These are phyloP conservation scores for Artemisia annua DNA, from an alignment of 129 eudicot genomes.

Conservation along the genomic window DNA sequence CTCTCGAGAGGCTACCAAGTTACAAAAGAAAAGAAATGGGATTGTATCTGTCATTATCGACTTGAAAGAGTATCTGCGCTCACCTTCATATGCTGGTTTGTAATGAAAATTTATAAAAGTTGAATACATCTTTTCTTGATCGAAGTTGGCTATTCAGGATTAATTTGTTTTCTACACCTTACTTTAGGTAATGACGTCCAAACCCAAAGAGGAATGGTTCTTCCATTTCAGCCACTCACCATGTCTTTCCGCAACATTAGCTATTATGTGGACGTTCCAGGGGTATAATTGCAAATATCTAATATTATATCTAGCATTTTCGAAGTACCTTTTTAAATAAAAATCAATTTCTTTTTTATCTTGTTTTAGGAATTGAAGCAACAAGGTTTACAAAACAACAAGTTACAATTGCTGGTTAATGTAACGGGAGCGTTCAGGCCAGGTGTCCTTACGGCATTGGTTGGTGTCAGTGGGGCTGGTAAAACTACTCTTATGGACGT, in stretches of 20 bases:
- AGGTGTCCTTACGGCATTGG: slow-evolving; percentile 90
- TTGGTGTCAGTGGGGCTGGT: slow-evolving; percentile 99
- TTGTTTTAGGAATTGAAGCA: slow-evolving; percentile 68
- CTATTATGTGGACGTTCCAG: slow-evolving; percentile 77
- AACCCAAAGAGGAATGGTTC: slow-evolving; percentile 79
- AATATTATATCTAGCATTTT: background rate
- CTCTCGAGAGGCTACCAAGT: slow-evolving; percentile 31
- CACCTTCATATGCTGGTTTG: slow-evolving; percentile 75
- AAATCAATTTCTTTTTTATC: background rate
- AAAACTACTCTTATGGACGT: slow-evolving; percentile 99
- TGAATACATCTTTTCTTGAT: background rate
- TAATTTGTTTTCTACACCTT: background rate
- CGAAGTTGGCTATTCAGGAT: background rate
- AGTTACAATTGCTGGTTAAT: slow-evolving; percentile 65
- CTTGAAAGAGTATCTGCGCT: slow-evolving; percentile 65
- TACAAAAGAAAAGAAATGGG: slow-evolving; percentile 40
- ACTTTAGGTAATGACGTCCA: slow-evolving; percentile 30
- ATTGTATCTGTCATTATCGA: slow-evolving; percentile 37
- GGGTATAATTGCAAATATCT: slow-evolving; percentile 41
- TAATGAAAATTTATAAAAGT: background rate
- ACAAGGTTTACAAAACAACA: slow-evolving; percentile 55
- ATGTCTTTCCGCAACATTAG: slow-evolving; percentile 74
- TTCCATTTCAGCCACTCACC: slow-evolving; percentile 90
- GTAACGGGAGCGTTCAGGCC: slow-evolving; percentile 91
- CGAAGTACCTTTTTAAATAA: background rate